Evolutionary conservation across 192 early-diverging fungal species (phyloP), one percentile per base, ranked within the genome.

Genomic region (Mortierella alpina): DNA sequence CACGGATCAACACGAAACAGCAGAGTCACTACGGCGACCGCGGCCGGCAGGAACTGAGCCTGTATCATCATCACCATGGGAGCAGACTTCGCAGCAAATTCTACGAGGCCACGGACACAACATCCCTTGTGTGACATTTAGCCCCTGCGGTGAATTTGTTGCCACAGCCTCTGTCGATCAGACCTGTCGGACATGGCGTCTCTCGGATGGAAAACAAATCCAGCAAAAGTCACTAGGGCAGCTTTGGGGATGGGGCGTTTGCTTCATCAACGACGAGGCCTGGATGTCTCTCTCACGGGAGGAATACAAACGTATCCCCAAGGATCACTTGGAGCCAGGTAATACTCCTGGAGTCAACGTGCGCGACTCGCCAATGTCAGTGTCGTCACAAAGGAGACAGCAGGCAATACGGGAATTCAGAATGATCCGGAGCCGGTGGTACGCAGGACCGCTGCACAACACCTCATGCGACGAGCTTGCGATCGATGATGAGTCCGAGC

Each of bases 71-170:
- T 4, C 50, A 13, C 70, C n/a, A 17, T 17, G 22, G 11, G 67
- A 47, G 5, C 52, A 40, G 0, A 56, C 71, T 7, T 71, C 74
- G 18, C 67, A 72, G 49, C 73, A 73, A 46, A 63, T 72, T 15
- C 71, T 91, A 7, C 17, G 44, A 10, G 91, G 91, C 0, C 91
- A 92, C 66, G 68, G 60, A 9, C 84, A 92, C 60, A 92, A 92
- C 75, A 85, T 92, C 31, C 91, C 91, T 0, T 83, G 75, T 40
- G 82, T 92, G 18, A 71, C 80, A 10, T 90, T 92, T 57, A 87
- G 82, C 59, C 47, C 68, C 5, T 87, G 88, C 23, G 91, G 90
- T 11, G 42, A 53, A 13, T 92, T 84, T 73, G 18, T 92, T 13
- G 90, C 84, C 13, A 87, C 83, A 4, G 75, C 87, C 17, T 89